Percentiles rank a stretch among this genome's conserved stretches.
Conservation (phyloP, 1,139 yeast genomes). For the Lodderomyces beijingensis region DNA sequence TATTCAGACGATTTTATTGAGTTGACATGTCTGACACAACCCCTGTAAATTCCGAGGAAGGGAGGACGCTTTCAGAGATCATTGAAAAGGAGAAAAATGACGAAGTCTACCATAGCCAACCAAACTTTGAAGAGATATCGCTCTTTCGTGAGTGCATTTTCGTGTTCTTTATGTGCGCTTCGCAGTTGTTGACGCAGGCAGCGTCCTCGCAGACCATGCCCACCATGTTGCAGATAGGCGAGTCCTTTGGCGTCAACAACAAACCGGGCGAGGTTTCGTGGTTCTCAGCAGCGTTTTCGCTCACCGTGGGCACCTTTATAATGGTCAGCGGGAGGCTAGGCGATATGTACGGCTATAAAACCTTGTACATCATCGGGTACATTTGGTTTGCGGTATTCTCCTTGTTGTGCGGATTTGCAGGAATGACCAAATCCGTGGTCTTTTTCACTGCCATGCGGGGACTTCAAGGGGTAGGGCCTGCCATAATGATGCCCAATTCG, state of each 20-base stretch:
- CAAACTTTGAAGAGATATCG: constrained; percentile 18
- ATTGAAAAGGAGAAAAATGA: too few relatives aligned
- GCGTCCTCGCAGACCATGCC: constrained; percentile 44
- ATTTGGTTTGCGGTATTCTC: constrained; percentile 47
- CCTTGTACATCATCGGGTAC: constrained; percentile 44
- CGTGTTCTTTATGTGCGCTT: constrained; percentile 27
- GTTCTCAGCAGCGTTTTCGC: constrained; percentile 56
- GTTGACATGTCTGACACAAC: too few relatives aligned
- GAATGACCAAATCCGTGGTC: constrained; percentile 33
- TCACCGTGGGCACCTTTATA: constrained; percentile 62
- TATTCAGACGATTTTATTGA: too few relatives aligned
- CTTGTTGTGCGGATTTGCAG: constrained; percentile 47
- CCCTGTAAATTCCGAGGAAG: too few relatives aligned
- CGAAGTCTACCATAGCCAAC: constrained; percentile 7
- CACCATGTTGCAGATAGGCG: constrained; percentile 32
- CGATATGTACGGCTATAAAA: constrained; percentile 59
- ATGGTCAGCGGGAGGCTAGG: constrained; percentile 59
- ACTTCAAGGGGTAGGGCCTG: constrained; percentile 59
- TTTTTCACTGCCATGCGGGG: constrained; percentile 53
- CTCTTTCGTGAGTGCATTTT: constrained; percentile 18
- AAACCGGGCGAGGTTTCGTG: constrained; percentile 48
- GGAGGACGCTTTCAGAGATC: too few relatives aligned
- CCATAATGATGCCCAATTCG: constrained; percentile 53
- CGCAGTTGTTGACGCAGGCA: constrained; percentile 51
- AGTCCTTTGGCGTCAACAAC: constrained; percentile 29